Base-by-base conservation (phyloP, 306 rosid species). In the Dryas drummondii region DNA sequence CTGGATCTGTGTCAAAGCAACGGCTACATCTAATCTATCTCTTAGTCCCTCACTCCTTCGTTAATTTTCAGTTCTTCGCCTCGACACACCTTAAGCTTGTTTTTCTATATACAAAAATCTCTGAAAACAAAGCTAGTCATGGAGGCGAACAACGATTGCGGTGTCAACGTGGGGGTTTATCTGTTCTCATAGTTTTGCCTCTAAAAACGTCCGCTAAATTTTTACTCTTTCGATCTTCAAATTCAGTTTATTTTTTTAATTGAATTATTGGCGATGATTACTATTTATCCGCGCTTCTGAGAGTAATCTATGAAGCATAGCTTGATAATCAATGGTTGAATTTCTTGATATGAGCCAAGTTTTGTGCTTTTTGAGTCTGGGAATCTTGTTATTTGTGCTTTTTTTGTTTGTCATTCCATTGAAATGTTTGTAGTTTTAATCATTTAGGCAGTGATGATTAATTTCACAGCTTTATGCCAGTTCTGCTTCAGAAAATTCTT, bases 401-500 rank as follows among this genome's bases (percentile, higher is more conserved):
- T 19, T 3, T 56, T 4, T 59, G 0, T 0, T 60, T 22, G 3
- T 4, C 3, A 1, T 32, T 5, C 2, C 7, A 11, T 9, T 32
- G 1, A 37, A 12, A 37, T 2, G 26, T 59, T 42, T 75, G 4
- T 0, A 5, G 19, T 0, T 22, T 15, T 3, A 0, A 42, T 1
- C 0, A 9, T 49, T 2, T 76, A 49, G 85, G 92, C 97, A 0
- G 66, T 91, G 96, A 91, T 17, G 97, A 91, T 82, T 0, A 62
- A 48, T 1, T 45, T 13, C 62, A 64, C 98, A 93, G 94, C 98
- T 93, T 89, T 44, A 71, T 70, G 98, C 97, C 97, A 91, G 98
- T 93, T 93, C 98, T 93, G 98, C 98, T 91, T 86, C 98, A 81
- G 97, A 91, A 58, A 64, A 76, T 27, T 81, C 72, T 71, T 93